Percentiles rank a stretch among this genome's conserved stretches.
These are phyloP conservation scores for Tetrapisispora taiwanensis DNA, from an alignment of 805 yeast genomes.

Conservation along the genomic window DNA sequence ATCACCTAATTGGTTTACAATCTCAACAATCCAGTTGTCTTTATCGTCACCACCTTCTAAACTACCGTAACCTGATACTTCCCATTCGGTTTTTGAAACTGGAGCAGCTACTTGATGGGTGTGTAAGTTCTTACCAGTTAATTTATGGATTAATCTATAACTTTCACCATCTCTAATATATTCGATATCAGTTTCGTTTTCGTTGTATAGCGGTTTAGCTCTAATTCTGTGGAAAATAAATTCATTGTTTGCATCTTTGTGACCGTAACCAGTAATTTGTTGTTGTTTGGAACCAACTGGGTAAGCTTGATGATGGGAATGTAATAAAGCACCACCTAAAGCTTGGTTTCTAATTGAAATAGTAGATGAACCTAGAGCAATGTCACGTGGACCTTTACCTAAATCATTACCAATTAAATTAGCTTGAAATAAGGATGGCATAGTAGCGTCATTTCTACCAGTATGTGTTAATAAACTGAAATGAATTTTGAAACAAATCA, in stretches of 20 bases:
- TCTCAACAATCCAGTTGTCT: constrained; percentile 86
- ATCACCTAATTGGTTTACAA: constrained; percentile 50
- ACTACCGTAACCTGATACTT: constrained; percentile 83
- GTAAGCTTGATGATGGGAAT: constrained; percentile 76
- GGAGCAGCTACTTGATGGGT: constrained; percentile 77
- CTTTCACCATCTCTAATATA: constrained; percentile 50
- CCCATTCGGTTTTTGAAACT: constrained; percentile 53
- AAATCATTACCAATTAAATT: constrained; percentile 58
- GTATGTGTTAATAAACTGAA: constrained; percentile 62
- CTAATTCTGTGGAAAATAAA: constrained; percentile 63
- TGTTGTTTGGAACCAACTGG: constrained; percentile 93
- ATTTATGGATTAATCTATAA: constrained; percentile 61
- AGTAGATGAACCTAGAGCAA: constrained; percentile 49
- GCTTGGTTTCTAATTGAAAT: constrained; percentile 51
- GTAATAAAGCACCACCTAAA: constrained; percentile 65
- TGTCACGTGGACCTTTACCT: constrained; percentile 59
- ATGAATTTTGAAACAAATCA: constrained; percentile 62
- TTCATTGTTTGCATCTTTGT: constrained; percentile 77
- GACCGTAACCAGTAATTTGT: constrained; percentile 87
- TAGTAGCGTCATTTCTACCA: constrained; percentile 73
- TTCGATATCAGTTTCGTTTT: constrained; percentile 25
- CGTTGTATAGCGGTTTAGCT: constrained; percentile 25
- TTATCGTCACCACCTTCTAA: constrained; percentile 60
- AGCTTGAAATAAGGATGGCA: constrained; percentile 78
- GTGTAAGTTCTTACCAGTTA: constrained; percentile 68